A percentile compares a stretch with the other conserved stretches of the same genome.
Conservation (phyloP, 805 yeast genomes). For the Wickerhamiella bombiphila region DNA sequence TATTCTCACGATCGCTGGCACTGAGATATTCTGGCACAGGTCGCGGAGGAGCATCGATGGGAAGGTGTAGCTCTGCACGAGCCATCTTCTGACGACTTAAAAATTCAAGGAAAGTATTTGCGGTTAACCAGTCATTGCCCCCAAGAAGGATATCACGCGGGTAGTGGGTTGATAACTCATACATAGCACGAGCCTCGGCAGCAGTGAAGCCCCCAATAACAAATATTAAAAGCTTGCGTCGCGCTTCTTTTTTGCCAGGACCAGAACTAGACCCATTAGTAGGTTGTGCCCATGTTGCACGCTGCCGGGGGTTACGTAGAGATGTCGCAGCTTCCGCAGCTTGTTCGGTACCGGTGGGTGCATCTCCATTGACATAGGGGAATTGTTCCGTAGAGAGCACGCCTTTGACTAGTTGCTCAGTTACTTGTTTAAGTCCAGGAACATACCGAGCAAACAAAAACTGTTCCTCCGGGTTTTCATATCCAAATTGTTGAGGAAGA, state of each 20-base stretch:
- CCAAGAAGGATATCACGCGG: slow-evolving; percentile 66
- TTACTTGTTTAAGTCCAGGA: slow-evolving; percentile 50
- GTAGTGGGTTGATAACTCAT: slow-evolving; percentile 46
- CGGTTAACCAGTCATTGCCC: slow-evolving; percentile 51
- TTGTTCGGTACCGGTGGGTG: slow-evolving; percentile 26
- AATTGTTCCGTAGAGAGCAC: slow-evolving; percentile 44
- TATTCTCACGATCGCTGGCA: slow-evolving; percentile 19
- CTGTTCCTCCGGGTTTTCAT: slow-evolving; percentile 29
- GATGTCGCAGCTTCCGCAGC: slow-evolving; percentile 32
- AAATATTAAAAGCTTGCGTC: slow-evolving; percentile 64
- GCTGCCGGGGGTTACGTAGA: slow-evolving; percentile 53
- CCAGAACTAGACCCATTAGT: not conserved
- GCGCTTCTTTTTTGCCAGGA: slow-evolving; percentile 15
- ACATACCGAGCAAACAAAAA: slow-evolving; percentile 41
- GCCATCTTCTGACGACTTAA: slow-evolving; percentile 19
- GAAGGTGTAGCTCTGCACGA: slow-evolving; percentile 21
- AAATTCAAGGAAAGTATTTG: slow-evolving; percentile 22
- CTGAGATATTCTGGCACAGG: slow-evolving; percentile 22
- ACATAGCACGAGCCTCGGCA: slow-evolving; percentile 62
- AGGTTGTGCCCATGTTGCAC: slow-evolving; percentile 59
- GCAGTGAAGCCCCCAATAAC: slow-evolving; percentile 84
- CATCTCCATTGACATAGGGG: slow-evolving; percentile 58
- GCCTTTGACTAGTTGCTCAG: slow-evolving; percentile 34
- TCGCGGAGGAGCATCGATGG: slow-evolving; percentile 19
- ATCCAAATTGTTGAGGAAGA: slow-evolving; percentile 8